Percentiles rank a stretch among this genome's conserved stretches.
Conservation (phyloP, 345 rosid species). For the Populus pruinosa region DNA sequence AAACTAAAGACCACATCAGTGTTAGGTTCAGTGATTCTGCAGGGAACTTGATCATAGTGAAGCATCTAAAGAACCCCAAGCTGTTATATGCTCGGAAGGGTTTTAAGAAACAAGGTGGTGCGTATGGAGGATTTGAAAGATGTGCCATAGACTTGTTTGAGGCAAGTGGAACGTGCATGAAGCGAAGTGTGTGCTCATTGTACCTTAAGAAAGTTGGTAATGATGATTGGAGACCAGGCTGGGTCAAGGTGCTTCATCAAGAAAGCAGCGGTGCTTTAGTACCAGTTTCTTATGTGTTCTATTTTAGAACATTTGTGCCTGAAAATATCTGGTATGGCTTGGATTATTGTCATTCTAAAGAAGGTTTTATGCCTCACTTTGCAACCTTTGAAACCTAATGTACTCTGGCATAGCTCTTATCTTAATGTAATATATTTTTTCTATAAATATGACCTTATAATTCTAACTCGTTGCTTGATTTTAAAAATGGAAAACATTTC, state of each 20-base stretch:
- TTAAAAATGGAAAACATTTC: too few relatives aligned
- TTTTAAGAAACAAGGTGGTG: background rate
- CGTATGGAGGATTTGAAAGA: too few relatives aligned
- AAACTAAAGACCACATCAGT: constrained; percentile 15
- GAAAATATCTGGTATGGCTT: constrained; percentile 18
- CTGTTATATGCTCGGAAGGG: constrained; percentile 10
- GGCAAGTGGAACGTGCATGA: background rate
- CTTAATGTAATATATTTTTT: too few relatives aligned
- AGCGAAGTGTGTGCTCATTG: constrained; percentile 1
- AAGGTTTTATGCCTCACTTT: constrained; percentile 9
- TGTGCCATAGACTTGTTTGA: constrained; percentile 2
- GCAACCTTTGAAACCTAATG: constrained; percentile 1
- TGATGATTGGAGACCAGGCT: constrained; percentile 9
- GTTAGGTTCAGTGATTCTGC: constrained; percentile 11
- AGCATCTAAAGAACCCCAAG: background rate
- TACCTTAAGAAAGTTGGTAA: constrained; percentile 12
- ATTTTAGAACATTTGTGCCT: constrained; percentile 14
- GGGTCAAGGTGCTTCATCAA: constrained; percentile 6
- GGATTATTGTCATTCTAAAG: constrained; percentile 6
- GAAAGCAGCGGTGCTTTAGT: background rate
- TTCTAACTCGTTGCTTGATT: too few relatives aligned
- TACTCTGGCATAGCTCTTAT: background rate
- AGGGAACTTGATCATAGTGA: constrained; percentile 11
- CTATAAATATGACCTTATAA: too few relatives aligned
- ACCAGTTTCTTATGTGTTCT: constrained; percentile 12